Evolutionary conservation across 2,329 filamentous ascomycete genomes (phyloP), one percentile per base, ranked within the genome.

Genomic region (Ophiosphaerella narmari): DNA sequence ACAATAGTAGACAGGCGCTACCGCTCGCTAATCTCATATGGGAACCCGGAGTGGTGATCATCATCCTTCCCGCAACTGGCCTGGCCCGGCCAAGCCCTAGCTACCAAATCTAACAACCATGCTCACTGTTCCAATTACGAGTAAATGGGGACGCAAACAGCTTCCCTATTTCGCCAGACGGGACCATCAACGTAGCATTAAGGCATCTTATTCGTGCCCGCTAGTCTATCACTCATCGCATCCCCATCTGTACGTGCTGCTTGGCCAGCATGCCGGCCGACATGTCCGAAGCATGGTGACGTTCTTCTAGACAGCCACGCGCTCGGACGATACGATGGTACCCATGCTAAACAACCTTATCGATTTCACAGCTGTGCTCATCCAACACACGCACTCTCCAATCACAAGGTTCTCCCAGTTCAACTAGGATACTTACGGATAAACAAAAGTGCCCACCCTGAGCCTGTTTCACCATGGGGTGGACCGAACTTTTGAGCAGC

Each of bases 251-350:
- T 24, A 23, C 23, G 8, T 12, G 16, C 11, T 11, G 21, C 33
- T 9, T 18, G 7, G 16, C n/a, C 24, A 14, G 39, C 13, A 7
- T 32, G 16, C 32, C 24, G 32, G 43, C 34, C 45, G 46, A 43
- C 34, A 14, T 39, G 23, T 46, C 46, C 36, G 24, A 29, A 48
- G 46, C 53, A 39, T 14, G 24, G 54, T 64, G 63, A 66, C 63
- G 62, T 55, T 40, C 21, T 60, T 55, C 59, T 62, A 66, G 59
- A 62, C 60, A 65, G 62, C 63, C 63, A 66, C 63, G 48, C 44
- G 37, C 45, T 34, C 29, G 31, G 41, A 38, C 39, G 18, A 16
- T 21, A 23, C 23, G 43, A 45, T 39, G 34, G 39, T 46, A 37
- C 39, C 35, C 29, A 42, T 42, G 29, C 39, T 42, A 7, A 18